Evolutionary conservation across 2,329 filamentous ascomycete genomes (phyloP), one percentile per base, ranked within the genome.

Genomic region (Colletotrichum noveboracense): DNA sequence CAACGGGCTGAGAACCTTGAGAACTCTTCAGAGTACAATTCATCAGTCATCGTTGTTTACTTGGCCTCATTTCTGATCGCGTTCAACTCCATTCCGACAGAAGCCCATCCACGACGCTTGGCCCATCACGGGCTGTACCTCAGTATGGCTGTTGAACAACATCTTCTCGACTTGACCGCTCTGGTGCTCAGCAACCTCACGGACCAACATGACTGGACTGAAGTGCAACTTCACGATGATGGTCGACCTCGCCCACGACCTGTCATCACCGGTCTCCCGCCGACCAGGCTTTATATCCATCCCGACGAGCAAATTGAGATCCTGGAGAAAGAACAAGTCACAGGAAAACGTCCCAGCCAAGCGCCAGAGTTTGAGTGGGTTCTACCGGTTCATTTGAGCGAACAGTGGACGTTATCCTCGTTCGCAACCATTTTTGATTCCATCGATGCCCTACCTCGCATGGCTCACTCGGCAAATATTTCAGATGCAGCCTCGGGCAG

Each of bases 281-380:
- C 94, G 1, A 89, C 90, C 60, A 90, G 93, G 61, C 88, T 96
- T 56, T 96, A 97, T 83, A 88, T 94, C 67, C 94, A 97, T 81
- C 94, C 95, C 3, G 95, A 97, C 82, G 94, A 96, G 85, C 95
- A 96, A 85, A 92, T 95, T 78, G 92, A 91, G 78, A 89, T 94
- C 71, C 87, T 96, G 71, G 92, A 93, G 78, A 87, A 89, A 34
- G 91, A 92, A 77, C 87, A 88, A 77, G 83, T 86, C 14, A 85
- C 85, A 2, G 87, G 87, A 16, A 83, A 87, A 71, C 83, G 83
- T 58, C 85, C 90, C 18, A 80, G 82, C 30, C 89, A 90, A 80
- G 85, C 83, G 16, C 88, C 91, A 3, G 91, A 94, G 84, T 83
- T 87, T 60, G 95, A 96, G 85, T 96, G 94, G 94, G 93, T 97